Evolutionary conservation across 2,329 filamentous ascomycete genomes (phyloP).

Genomic region (Penicillium crustosum): DNA sequence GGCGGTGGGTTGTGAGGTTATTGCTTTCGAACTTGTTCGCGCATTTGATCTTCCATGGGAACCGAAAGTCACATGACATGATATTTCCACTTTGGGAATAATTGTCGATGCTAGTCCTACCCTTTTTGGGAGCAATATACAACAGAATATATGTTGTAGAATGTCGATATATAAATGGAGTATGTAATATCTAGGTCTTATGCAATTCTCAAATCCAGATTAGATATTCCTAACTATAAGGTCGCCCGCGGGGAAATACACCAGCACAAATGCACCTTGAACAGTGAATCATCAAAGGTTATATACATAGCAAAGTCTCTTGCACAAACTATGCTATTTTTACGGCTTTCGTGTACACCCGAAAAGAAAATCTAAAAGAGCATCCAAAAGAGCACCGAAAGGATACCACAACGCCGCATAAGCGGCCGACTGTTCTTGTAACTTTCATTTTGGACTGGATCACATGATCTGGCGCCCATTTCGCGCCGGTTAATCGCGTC

Average conservation of each 20-base stretch:
- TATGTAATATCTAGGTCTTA: not conserved
- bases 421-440: too few relatives aligned
- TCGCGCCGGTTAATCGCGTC: constrained; percentile 28
- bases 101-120: not conserved
- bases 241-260: too few relatives aligned
- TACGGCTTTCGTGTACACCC: too few relatives aligned
- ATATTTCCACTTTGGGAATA: not conserved
- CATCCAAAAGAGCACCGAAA: too few relatives aligned
- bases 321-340: too few relatives aligned
- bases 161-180: not conserved
- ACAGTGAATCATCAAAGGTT: too few relatives aligned
- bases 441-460: not conserved
- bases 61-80: not conserved
- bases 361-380: too few relatives aligned
- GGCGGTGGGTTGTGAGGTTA: not conserved
- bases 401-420: too few relatives aligned
- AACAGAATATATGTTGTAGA: not conserved
- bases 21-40: not conserved
- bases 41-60: constrained; percentile 5
- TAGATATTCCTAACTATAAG: too few relatives aligned
- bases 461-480: constrained; percentile 39
- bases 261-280: too few relatives aligned
- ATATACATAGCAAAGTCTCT: too few relatives aligned
- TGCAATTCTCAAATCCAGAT: not conserved
- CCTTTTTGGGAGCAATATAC: not conserved